Conservation (phyloP, 192 early-diverging fungal species). For the Entrophospora sp. region DNA sequence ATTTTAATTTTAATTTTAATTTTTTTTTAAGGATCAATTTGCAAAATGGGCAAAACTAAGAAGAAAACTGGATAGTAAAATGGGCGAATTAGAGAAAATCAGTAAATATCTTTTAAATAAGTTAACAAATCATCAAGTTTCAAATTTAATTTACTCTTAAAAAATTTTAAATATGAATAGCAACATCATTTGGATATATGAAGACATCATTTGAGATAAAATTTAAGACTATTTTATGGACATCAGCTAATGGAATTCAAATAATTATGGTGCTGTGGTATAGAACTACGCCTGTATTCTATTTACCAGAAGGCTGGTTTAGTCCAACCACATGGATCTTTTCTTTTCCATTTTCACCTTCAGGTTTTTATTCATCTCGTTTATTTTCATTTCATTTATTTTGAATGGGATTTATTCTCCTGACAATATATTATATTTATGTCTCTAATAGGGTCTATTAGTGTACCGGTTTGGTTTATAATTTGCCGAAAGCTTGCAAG, state of each 20-base stretch:
- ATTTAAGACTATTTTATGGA: constrained; percentile 59
- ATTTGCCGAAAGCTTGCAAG: constrained; percentile 52
- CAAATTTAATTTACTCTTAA: neutral
- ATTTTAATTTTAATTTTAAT: neutral
- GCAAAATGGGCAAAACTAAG: constrained; percentile 86
- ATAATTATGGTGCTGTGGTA: constrained; percentile 58
- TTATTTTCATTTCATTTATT: neutral
- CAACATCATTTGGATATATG: constrained; percentile 51
- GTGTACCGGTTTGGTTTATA: constrained; percentile 68
- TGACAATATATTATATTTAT: neutral
- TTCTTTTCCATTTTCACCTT: constrained; percentile 64
- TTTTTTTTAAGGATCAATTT: constrained; percentile 63
- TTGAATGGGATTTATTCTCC: neutral
- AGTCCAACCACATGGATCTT: constrained; percentile 60
- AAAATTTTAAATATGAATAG: constrained; percentile 17
- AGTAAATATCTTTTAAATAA: no score
- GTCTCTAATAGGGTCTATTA: constrained; percentile 53
- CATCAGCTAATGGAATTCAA: constrained; percentile 52
- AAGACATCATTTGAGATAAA: constrained; percentile 73
- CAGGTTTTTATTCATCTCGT: constrained; percentile 30
- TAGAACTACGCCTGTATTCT: constrained; percentile 63
- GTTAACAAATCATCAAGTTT: no score
- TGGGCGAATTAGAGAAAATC: constrained; percentile 59
- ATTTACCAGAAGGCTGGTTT: constrained; percentile 68
- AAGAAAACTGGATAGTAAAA: constrained; percentile 64